Evolutionary conservation across 768 basidiomycete genomes (phyloP).

Genomic region (Tulasnella sp.): DNA sequence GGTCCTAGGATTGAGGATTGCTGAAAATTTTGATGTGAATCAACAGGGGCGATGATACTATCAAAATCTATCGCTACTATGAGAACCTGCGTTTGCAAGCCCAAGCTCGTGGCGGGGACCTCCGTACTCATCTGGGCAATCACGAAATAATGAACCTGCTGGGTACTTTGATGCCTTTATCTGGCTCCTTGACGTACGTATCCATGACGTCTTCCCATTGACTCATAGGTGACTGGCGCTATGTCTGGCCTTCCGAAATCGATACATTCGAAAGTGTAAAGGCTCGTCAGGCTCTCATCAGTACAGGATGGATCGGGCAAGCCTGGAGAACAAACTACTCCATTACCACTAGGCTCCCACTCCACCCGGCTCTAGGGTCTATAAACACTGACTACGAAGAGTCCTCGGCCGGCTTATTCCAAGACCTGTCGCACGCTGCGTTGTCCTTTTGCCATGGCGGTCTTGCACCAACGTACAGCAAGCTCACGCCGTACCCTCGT

Average conservation of each 20-base stretch:
- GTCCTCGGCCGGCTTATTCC: constrained; percentile 35
- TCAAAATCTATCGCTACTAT: constrained; percentile 75
- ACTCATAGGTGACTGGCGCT: constrained; percentile 76
- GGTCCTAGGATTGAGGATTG: too few relatives aligned
- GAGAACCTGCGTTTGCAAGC: constrained; percentile 74
- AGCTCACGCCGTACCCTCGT: constrained; percentile 71
- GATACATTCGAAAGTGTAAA: constrained; percentile 65
- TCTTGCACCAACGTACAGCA: constrained; percentile 59
- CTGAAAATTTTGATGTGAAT: constrained; percentile 12
- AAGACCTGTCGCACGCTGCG: constrained; percentile 58
- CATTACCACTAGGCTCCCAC: constrained; percentile 65
- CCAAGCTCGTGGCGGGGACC: constrained; percentile 47
- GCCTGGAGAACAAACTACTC: constrained; percentile 83
- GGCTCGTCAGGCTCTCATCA: constrained; percentile 60
- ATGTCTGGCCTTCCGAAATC: constrained; percentile 73
- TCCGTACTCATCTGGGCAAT: constrained; percentile 79
- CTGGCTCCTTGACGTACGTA: background rate
- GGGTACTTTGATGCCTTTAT: constrained; percentile 31
- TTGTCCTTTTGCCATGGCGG: constrained; percentile 93
- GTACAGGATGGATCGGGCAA: constrained; percentile 58
- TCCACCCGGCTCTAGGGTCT: constrained; percentile 57
- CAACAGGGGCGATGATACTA: constrained; percentile 77
- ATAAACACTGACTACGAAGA: constrained; percentile 44
- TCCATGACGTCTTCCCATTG: constrained; percentile 1
- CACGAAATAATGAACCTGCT: constrained; percentile 95